Percentiles rank a stretch among this genome's conserved stretches.
Conservation (phyloP, 805 yeast genomes). For the Sporopachydermia quercuum region DNA sequence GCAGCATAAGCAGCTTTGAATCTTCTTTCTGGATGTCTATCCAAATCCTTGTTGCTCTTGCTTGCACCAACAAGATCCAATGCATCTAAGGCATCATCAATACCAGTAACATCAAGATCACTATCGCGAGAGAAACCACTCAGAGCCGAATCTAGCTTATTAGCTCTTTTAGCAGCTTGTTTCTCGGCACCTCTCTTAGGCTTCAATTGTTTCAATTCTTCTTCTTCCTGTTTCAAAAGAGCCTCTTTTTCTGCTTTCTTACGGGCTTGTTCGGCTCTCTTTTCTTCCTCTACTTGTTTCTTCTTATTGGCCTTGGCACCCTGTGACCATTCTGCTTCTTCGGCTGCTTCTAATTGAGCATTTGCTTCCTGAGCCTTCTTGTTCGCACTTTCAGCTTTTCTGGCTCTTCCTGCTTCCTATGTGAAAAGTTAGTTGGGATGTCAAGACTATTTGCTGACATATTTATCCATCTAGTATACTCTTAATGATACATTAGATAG, state of each 20-base stretch:
- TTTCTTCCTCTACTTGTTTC: conserved; percentile 51
- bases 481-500: too few relatives aligned
- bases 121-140: conserved; percentile 32
- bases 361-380: conserved; percentile 39
- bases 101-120: conserved; percentile 54
- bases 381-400: conserved; percentile 49
- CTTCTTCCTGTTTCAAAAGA: conserved; percentile 48
- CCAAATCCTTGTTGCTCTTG: conserved; percentile 42
- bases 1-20: conserved; percentile 69
- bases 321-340: conserved; percentile 51
- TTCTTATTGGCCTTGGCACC: conserved; percentile 61
- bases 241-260: conserved; percentile 77
- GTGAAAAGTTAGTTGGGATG: conserved; percentile 3
- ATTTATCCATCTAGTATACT: background rate
- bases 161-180: conserved; percentile 42
- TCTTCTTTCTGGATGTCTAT: conserved; percentile 81
- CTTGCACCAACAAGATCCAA: conserved; percentile 46
- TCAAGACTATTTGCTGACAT: background rate
- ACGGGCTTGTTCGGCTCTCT: conserved; percentile 60
- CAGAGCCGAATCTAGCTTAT: conserved; percentile 56
- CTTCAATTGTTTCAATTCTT: conserved; percentile 36
- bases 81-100: conserved; percentile 70
- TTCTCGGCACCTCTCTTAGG: conserved; percentile 55
- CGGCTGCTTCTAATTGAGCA: conserved; percentile 32
- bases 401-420: conserved; percentile 45